phyloP scores from a whole-genome alignment of 2,329 filamentous ascomycete species.

The Orbilia quercus region DNA sequence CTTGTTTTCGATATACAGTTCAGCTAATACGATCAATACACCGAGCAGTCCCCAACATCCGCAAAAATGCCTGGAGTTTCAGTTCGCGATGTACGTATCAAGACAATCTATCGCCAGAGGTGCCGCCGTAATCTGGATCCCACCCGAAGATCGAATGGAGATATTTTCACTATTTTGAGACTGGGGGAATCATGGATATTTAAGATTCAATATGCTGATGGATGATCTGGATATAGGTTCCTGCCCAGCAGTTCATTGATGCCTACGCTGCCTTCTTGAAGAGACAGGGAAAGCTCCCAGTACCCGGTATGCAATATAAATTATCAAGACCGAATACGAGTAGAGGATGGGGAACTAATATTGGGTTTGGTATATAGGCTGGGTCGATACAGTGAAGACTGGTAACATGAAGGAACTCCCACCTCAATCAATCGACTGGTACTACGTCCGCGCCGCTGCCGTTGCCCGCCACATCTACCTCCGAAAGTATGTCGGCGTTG shows the following conservation, averaged over 20 bases:
- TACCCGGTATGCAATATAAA: slow-evolving; percentile 77
- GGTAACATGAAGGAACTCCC: slow-evolving; percentile 96
- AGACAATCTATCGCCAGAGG: slow-evolving; percentile 14
- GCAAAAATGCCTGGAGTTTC: slow-evolving; percentile 61
- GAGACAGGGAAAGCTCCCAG: slow-evolving; percentile 91
- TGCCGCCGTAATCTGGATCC: not conserved
- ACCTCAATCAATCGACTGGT: slow-evolving; percentile 98
- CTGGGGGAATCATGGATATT: slow-evolving; percentile 4
- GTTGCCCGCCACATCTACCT: slow-evolving; percentile 99
- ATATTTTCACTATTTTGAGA: slow-evolving; percentile 4
- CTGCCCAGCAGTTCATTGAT: slow-evolving; percentile 90
- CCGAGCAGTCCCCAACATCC: slow-evolving; percentile 45
- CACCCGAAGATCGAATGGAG: not conserved
- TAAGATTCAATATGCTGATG: slow-evolving; percentile 19
- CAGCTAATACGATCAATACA: slow-evolving; percentile 41
- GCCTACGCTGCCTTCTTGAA: slow-evolving; percentile 90
- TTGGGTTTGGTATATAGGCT: slow-evolving; percentile 70
- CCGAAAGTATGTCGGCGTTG: slow-evolving; percentile 98
- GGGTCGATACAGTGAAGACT: slow-evolving; percentile 99
- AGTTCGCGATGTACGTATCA: slow-evolving; percentile 59
- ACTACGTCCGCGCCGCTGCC: slow-evolving; percentile 87
- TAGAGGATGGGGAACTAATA: not conserved
- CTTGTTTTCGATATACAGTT: slow-evolving; percentile 11
- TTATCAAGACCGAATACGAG: slow-evolving; percentile 20
- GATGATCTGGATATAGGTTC: slow-evolving; percentile 60